Base-by-base conservation (phyloP, 129 eudicot genomes). In the Centaurea solstitialis region DNA sequence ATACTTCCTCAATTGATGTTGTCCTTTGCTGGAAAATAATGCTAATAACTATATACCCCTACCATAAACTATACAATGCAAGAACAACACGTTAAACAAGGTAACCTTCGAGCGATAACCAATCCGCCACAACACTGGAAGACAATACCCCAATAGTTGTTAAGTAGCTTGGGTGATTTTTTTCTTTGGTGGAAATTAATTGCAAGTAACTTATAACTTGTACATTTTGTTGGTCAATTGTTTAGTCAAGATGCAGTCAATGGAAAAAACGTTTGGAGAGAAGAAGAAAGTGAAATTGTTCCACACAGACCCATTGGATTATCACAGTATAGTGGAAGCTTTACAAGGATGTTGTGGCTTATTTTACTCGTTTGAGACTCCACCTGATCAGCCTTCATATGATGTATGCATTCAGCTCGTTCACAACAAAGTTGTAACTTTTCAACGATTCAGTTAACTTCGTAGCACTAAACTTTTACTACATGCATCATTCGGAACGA, bases 351-450 rank as follows among this genome's bases (percentile, higher is more conserved):
- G 98, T 57, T 91, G 75, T 66, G 98, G 89, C 79, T 85, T 94
- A 86, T 91, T 94, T 80, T 94, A 94, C 87, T 86, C 94, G 22
- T 94, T 91, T 33, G 92, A 92, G 87, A 90, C 91, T 67, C 97
- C 98, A 5, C 73, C 89, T 41, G 93, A 93, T 20, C 91, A 89
- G 7, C 90, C 91, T 68, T 76, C 66, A 47, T 94, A 90, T 65
- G 95, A 94, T 80, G 95, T 94, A 88, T 71, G 90, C 24, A 10
- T 4, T 77, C 64, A 33, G 37, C 15, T 11, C 6, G 13, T 2
- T 11, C 1, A 13, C 5, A 33, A 3, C 37, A 33, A 33, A 33
- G 37, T 33, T 3, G 37, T 33, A 33, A 33, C 4, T 33, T 3
- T 33, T 33, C 37, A 1, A 33, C 37, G 37, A 33, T 33, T 33